Conservation (phyloP, 2,329 filamentous ascomycete species). For the Talaromyces sp. region DNA sequence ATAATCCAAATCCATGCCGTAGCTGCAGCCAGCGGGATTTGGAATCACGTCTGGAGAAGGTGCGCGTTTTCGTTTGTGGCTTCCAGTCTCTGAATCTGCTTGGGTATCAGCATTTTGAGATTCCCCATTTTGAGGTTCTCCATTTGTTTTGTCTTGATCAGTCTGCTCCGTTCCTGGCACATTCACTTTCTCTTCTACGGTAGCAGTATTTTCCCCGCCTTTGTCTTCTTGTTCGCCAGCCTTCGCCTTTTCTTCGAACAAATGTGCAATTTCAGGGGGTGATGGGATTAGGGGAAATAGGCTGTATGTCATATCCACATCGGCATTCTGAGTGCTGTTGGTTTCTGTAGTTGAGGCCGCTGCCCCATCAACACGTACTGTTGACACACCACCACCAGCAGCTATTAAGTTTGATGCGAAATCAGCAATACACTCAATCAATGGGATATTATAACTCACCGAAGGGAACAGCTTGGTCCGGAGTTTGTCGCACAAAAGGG, state of each 20-base stretch:
- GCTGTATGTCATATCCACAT: conserved; percentile 14
- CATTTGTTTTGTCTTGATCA: background rate
- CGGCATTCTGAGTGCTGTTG: background rate
- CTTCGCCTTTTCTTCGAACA: background rate
- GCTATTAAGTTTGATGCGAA: background rate
- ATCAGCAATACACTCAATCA: background rate
- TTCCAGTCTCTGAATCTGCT: conserved; percentile 9
- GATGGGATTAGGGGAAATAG: conserved; percentile 5
- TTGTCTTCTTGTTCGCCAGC: background rate
- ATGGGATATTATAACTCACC: conserved; percentile 1
- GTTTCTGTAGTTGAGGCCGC: background rate
- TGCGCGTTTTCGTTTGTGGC: conserved; percentile 40
- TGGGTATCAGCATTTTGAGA: conserved; percentile 5
- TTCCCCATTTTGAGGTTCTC: conserved; percentile 2
- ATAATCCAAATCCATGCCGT: conserved; percentile 40
- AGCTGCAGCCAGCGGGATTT: conserved; percentile 39
- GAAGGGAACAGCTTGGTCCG: conserved; percentile 15
- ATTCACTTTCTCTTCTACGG: background rate
- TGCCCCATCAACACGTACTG: background rate
- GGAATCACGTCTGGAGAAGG: conserved; percentile 41
- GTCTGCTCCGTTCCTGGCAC: background rate
- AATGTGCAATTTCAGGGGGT: background rate
- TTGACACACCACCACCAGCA: conserved; percentile 11
- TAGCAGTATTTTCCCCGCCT: background rate
- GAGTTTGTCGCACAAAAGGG: conserved; percentile 9